Conservation (phyloP, 305 asterid species). For the Fraxinus platypoda region DNA sequence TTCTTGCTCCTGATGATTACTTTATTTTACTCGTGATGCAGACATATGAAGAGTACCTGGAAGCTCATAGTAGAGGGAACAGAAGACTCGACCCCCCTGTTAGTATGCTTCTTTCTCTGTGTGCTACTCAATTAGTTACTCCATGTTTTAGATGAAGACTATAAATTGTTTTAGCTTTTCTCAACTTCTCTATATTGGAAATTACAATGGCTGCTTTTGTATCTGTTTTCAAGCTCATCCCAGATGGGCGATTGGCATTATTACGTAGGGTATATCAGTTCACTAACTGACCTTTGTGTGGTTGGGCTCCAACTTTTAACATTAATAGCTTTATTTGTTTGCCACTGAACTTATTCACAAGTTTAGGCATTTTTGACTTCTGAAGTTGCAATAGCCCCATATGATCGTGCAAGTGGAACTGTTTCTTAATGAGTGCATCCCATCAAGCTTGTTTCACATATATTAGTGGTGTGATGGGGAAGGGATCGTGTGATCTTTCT, state of each 20-base stretch:
- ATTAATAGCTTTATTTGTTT: not conserved
- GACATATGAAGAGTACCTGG: constrained; percentile 95
- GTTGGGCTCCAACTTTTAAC: not conserved
- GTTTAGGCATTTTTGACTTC: not conserved
- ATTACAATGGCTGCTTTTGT: not conserved
- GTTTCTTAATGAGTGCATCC: not conserved
- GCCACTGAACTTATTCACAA: not conserved
- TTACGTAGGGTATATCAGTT: not conserved
- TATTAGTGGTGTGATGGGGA: not conserved
- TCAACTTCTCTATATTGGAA: not conserved
- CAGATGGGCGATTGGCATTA: not conserved
- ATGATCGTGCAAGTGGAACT: not conserved
- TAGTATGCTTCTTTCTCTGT: constrained; percentile 35
- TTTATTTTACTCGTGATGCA: constrained; percentile 38
- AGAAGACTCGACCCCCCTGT: constrained; percentile 51
- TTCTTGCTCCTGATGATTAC: constrained; percentile 28
- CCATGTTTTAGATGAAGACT: constrained; percentile 2
- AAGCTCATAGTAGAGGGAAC: constrained; percentile 64
- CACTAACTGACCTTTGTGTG: not conserved
- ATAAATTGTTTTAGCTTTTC: constrained; percentile 14
- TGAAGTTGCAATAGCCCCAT: not conserved
- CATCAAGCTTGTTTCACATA: not conserved
- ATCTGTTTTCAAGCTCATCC: not conserved
- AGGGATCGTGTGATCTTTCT: not conserved
- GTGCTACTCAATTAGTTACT: constrained; percentile 16